phyloP scores from a whole-genome alignment of 805 yeast species.

The Wickerhamiella qilinensis region DNA sequence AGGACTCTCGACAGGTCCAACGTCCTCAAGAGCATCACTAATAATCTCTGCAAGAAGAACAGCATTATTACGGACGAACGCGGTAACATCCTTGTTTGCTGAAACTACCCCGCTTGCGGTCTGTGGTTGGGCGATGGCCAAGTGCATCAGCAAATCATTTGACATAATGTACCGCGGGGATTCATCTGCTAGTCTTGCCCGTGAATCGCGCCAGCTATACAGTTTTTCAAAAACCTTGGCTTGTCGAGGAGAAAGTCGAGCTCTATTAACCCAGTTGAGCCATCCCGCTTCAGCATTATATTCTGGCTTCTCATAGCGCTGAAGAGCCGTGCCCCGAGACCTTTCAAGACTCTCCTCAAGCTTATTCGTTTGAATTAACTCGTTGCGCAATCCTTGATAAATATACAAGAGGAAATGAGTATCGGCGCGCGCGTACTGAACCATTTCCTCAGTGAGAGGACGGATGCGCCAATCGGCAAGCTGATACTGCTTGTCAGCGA shows the following conservation, averaged over 20 bases:
- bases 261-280: constrained; percentile 43
- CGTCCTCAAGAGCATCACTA: too few relatives aligned
- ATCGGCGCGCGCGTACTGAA: constrained; percentile 81
- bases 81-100: constrained; percentile 26
- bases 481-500: constrained; percentile 87
- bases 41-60: constrained; percentile 45
- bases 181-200: constrained; percentile 70
- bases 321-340: constrained; percentile 62
- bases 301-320: constrained; percentile 67
- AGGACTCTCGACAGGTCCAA: too few relatives aligned
- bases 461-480: constrained; percentile 92
- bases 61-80: constrained; percentile 41
- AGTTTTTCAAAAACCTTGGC: constrained; percentile 43
- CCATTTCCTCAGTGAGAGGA: constrained; percentile 64
- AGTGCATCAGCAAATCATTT: constrained; percentile 51
- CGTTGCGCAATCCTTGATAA: constrained; percentile 55
- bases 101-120: constrained; percentile 34
- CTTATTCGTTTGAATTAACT: constrained; percentile 35
- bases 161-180: constrained; percentile 73
- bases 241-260: constrained; percentile 36
- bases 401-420: constrained; percentile 81
- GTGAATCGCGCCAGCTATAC: constrained; percentile 67
- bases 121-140: constrained; percentile 43
- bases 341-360: constrained; percentile 39
- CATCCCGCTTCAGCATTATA: constrained; percentile 52